Base-by-base conservation (phyloP, 306 rosid genomes). In the Cicer yamashitae region DNA sequence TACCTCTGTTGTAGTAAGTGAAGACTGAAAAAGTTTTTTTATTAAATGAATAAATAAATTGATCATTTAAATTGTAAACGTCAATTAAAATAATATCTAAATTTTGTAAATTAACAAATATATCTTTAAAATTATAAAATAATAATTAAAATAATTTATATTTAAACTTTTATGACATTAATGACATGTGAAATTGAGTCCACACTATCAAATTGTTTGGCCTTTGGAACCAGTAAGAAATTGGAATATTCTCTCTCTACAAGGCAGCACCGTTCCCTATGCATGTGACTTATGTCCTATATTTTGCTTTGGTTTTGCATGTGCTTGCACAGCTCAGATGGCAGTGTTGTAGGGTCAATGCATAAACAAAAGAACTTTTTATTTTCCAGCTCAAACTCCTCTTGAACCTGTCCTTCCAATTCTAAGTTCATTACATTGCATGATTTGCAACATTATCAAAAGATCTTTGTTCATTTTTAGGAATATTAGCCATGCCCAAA, bases 311-410 rank as follows among this genome's bases (percentile, higher is more conserved):
- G 53, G 47, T 73, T 65, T 1, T 41, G 64, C 91, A 86, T 82
- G 88, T 86, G 89, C 65, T 66, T 9, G 4, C 20, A 82, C 91
- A 88, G 89, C 86, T 88, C 85, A 85, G 2, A 25, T 54, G 40
- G 2, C 52, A 50, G 34, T 59, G 58, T 53, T 71, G 81, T 76
- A 48, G 90, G 93, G 80, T 62, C 88, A 63, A 15, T 70, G 51
- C 67, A 80, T 70, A 76, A 71, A 82, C 61, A 73, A 73, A 81
- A 77, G 62, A 0, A 34, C 77, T 75, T 65, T 25, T 63, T 4
- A 39, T 38, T 63, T 83, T 82, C 83, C 84, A 70, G 60, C 79
- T 88, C 70, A 30, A 47, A 44, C 45, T 53, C 83, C 65, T 56
- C 37, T 75, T 46, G 0, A 14, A 14, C 10, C 6, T 18, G 3